Conservation (phyloP, 805 yeast genomes). For the Metschnikowia kofuensis region DNA sequence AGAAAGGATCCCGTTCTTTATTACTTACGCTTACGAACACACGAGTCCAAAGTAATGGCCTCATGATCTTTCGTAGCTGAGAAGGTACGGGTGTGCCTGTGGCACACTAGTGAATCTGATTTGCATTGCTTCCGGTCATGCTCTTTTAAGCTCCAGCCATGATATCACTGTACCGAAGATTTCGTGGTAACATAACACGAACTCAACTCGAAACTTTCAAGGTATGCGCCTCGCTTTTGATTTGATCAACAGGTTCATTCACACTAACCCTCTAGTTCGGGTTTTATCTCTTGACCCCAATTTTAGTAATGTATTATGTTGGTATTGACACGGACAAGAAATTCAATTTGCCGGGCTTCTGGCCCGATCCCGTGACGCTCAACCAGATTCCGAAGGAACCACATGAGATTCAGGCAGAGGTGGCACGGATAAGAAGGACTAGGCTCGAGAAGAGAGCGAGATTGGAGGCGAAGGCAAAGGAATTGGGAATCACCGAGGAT, state of each 20-base stretch:
- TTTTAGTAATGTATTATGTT: conserved; percentile 87
- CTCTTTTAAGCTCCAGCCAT: neutral
- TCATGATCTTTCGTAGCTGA: too few species aligned
- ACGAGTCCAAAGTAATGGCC: neutral
- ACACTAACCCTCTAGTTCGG: conserved; percentile 51
- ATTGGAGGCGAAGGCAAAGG: conserved; percentile 67
- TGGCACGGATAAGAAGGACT: conserved; percentile 81
- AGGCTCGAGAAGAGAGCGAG: conserved; percentile 68
- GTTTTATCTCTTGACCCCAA: conserved; percentile 81
- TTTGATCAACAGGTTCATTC: too few species aligned
- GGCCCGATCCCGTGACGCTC: conserved; percentile 94
- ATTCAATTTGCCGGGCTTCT: conserved; percentile 87
- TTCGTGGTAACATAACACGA: conserved; percentile 37
- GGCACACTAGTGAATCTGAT: too few species aligned
- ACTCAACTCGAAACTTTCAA: conserved; percentile 44
- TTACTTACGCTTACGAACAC: neutral
- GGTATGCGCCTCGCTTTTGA: conserved; percentile 25
- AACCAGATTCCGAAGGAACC: conserved; percentile 92
- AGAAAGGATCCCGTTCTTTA: too few species aligned
- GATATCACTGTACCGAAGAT: conserved; percentile 25
- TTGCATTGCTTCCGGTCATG: neutral
- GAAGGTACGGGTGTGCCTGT: conserved; percentile 4
- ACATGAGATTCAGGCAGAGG: conserved; percentile 85
- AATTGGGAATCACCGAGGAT: conserved; percentile 59
- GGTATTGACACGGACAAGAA: conserved; percentile 88